Conservation (phyloP, 176 grass and related monocot genomes). For the Oryza rufipogon region DNA sequence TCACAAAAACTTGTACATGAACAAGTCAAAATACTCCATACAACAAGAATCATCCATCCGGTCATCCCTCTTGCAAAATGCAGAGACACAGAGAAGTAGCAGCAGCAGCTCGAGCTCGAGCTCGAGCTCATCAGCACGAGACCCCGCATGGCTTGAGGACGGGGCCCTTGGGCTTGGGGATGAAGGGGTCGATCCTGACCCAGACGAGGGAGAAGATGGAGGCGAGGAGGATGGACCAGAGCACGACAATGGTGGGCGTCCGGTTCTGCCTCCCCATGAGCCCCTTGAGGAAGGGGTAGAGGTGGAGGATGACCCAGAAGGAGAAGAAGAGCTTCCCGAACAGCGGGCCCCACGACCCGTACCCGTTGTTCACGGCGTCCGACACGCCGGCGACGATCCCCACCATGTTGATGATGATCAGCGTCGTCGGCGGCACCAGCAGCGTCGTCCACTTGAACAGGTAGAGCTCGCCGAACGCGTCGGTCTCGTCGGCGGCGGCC, state of each 20-base stretch:
- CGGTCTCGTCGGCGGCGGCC: slow-evolving; percentile 64
- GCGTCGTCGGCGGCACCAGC: slow-evolving; percentile 76
- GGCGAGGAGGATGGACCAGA: slow-evolving; percentile 89
- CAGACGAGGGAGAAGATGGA: slow-evolving; percentile 97
- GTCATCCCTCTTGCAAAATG: too few relatives aligned
- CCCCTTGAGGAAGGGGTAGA: slow-evolving; percentile 95
- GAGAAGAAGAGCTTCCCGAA: slow-evolving; percentile 99
- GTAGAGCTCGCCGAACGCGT: slow-evolving; percentile 82
- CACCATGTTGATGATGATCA: slow-evolving; percentile 99
- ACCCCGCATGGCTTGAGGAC: slow-evolving; percentile 91
- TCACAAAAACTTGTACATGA: slow-evolving; percentile 26
- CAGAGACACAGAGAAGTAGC: too few relatives aligned
- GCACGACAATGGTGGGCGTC: slow-evolving; percentile 92
- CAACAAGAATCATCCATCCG: too few relatives aligned
- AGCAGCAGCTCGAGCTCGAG: too few relatives aligned
- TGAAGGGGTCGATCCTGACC: slow-evolving; percentile 96
- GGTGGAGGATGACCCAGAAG: slow-evolving; percentile 95
- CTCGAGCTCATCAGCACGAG: too few relatives aligned
- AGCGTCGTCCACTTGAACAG: slow-evolving; percentile 98
- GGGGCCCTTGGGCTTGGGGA: slow-evolving; percentile 78
- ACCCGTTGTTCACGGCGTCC: slow-evolving; percentile 91
- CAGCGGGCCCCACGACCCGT: slow-evolving; percentile 88
- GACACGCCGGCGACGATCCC: slow-evolving; percentile 91
- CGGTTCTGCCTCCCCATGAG: slow-evolving; percentile 91
- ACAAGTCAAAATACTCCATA: background rate